Conservation (phyloP, 2,329 filamentous ascomycete species). For the Hypoxylon sp. region DNA sequence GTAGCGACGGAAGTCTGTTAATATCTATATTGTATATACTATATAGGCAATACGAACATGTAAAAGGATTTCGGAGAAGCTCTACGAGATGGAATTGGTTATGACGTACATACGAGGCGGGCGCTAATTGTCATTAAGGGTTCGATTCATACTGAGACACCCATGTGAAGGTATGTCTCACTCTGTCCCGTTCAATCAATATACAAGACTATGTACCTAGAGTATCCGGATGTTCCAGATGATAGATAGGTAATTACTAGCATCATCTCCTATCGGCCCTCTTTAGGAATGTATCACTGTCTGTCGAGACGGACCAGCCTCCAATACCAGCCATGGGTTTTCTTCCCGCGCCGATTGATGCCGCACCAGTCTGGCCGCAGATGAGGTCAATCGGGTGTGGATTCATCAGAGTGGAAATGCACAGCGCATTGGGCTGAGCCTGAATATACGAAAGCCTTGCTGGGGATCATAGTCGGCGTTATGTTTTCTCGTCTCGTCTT, state of each 20-base stretch:
- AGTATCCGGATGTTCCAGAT: neutral
- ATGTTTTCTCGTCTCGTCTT: neutral
- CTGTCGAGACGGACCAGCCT: neutral
- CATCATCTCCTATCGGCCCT: neutral
- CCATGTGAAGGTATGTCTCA: neutral
- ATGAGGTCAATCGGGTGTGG: neutral
- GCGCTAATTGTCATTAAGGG: neutral
- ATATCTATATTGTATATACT: slow-evolving; percentile 38
- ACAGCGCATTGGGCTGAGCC: neutral
- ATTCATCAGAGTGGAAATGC: neutral
- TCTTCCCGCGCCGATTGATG: neutral
- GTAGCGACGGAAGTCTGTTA: slow-evolving; percentile 16
- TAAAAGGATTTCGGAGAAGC: neutral
- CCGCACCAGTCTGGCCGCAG: neutral
- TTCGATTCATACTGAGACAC: neutral
- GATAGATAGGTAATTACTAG: neutral
- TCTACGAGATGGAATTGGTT: neutral
- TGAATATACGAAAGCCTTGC: neutral
- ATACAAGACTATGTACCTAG: neutral
- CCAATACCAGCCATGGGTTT: neutral
- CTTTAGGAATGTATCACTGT: slow-evolving; percentile 1
- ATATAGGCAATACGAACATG: slow-evolving; percentile 19
- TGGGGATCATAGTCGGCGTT: neutral
- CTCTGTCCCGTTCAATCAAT: neutral
- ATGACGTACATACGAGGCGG: neutral